A percentile compares a stretch with the other conserved stretches of the same genome.
phyloP scores from a whole-genome alignment of 2,329 filamentous ascomycete genomes.

The Claviceps fusiformis region DNA sequence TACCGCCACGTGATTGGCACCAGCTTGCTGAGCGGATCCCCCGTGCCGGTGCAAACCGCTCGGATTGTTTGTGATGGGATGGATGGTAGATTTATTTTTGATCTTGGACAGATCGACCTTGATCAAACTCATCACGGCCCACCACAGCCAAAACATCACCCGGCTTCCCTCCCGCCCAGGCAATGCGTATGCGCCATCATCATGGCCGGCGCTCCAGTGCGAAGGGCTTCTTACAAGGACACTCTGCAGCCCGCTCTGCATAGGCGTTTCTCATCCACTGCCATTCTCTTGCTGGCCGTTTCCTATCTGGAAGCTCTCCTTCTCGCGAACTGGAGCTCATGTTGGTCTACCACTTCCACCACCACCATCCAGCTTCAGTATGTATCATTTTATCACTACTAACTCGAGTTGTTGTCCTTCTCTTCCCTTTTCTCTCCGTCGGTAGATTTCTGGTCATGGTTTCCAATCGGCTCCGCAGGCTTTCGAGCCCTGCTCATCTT shows the following conservation, averaged over 20 bases:
- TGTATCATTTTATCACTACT: not conserved
- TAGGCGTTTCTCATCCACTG: slow-evolving; percentile 69
- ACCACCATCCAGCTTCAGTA: not conserved
- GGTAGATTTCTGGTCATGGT: slow-evolving; percentile 72
- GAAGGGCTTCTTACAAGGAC: slow-evolving; percentile 62
- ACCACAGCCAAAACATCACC: not conserved
- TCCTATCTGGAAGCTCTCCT: slow-evolving; percentile 62
- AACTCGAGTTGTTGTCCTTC: not conserved
- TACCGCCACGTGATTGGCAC: slow-evolving; percentile 18
- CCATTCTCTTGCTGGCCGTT: slow-evolving; percentile 51
- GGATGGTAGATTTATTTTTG: too few relatives aligned
- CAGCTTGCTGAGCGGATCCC: slow-evolving; percentile 1
- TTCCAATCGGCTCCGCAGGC: slow-evolving; percentile 64
- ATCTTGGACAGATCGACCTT: not conserved
- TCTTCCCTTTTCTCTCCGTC: not conserved
- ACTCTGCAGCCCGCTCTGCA: slow-evolving; percentile 83
- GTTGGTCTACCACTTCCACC: slow-evolving; percentile 33
- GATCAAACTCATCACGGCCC: not conserved
- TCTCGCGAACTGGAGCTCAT: slow-evolving; percentile 54
- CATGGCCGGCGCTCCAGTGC: slow-evolving; percentile 40
- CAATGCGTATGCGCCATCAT: slow-evolving; percentile 30
- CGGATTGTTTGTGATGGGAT: not conserved
- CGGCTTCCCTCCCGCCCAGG: slow-evolving; percentile 6
- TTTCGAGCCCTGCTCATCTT: slow-evolving; percentile 65
- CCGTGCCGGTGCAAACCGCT: not conserved